Evolutionary conservation across 192 early-diverging fungal species (phyloP), one percentile per base, ranked within the genome.

Genomic region (Irineochytrium annulatum): DNA sequence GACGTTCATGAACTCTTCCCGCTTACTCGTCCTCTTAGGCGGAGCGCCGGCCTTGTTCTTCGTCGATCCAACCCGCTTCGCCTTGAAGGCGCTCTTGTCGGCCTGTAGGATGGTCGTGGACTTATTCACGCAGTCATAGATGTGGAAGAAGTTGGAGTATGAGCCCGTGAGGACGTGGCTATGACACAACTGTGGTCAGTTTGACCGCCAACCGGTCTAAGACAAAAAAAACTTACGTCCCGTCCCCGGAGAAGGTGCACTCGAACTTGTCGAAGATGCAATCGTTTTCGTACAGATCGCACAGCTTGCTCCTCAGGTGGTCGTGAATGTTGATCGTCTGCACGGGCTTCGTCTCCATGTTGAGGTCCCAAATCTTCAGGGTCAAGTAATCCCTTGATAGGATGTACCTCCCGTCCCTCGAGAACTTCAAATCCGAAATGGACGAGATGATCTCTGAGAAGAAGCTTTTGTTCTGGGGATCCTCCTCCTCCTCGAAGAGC

Each of bases 201-300:
- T 13, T 19, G 22, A 22, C 14, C 6, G 14, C 33, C 30, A 24
- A 20, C 20, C n/a, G 55, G 0, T 0, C 13, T 29, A 52, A 57
- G 39, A 69, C 17, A 60, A 28, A 31, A 13, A 64, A 8, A 56
- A 81, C 89, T 48, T 86, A 94, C 88, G 81, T 79, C 69, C 93
- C 93, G 70, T 95, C 87, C 33, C 93, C 95, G 72, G 91, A 93
- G 62, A 97, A 92, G 34, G 86, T 94, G 79, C 95, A 97, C 75
- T 99, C 97, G 62, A 99, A 99, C 78, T 99, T 99, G 84, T 99
- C 97, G 81, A 99, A 99, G 71, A 99, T 99, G 71, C 93, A 95
- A 74, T 99, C 96, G 77, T 96, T 99, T 67, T 99, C 96, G 81
- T 99, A 99, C 17, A 99, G 75, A 66, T 99, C 97, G 75, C 97